Evolutionary conservation across 768 basidiomycete species (phyloP).

Genomic region (Hypsizygus marmoreus): DNA sequence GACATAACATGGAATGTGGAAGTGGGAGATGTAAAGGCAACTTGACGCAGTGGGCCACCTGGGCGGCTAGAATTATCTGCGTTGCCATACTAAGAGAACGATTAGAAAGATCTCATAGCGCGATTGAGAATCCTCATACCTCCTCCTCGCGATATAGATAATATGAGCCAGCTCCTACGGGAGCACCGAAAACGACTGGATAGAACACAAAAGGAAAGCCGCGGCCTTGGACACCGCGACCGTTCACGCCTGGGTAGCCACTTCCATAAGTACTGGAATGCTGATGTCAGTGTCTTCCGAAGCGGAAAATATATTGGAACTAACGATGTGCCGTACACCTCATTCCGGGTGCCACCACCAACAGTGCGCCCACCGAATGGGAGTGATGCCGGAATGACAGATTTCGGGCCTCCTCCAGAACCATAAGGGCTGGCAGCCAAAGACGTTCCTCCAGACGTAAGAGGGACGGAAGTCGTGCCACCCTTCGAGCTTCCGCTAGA

Average conservation of each 20-base stretch:
- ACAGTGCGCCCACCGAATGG: slow-evolving; percentile 13
- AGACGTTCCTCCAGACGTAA: slow-evolving; percentile 1
- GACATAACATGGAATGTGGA: slow-evolving; percentile 40
- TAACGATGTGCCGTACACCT: slow-evolving; percentile 14
- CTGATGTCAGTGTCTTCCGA: neutral
- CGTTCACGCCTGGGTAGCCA: slow-evolving; percentile 49
- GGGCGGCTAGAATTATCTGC: slow-evolving; percentile 44
- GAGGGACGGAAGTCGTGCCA: neutral
- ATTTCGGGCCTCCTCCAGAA: slow-evolving; percentile 4
- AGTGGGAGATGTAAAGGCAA: slow-evolving; percentile 9
- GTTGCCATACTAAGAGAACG: slow-evolving; percentile 41
- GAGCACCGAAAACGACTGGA: slow-evolving; percentile 49
- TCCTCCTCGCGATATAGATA: slow-evolving; percentile 32
- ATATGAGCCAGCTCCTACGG: slow-evolving; percentile 19
- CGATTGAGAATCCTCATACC: slow-evolving; percentile 33
- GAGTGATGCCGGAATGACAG: slow-evolving; percentile 9
- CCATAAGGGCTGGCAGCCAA: slow-evolving; percentile 8
- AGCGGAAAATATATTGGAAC: neutral
- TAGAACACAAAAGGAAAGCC: slow-evolving; percentile 61
- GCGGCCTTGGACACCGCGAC: slow-evolving; percentile 41
- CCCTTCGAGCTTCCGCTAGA: slow-evolving; percentile 3
- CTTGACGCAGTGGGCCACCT: slow-evolving; percentile 36
- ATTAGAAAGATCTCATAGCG: neutral
- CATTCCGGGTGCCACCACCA: slow-evolving; percentile 12
- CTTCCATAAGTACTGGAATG: slow-evolving; percentile 44